These are phyloP conservation scores for Leucocoprinus birnbaumii DNA, from an alignment of 768 basidiomycete species.

Conservation along the genomic window DNA sequence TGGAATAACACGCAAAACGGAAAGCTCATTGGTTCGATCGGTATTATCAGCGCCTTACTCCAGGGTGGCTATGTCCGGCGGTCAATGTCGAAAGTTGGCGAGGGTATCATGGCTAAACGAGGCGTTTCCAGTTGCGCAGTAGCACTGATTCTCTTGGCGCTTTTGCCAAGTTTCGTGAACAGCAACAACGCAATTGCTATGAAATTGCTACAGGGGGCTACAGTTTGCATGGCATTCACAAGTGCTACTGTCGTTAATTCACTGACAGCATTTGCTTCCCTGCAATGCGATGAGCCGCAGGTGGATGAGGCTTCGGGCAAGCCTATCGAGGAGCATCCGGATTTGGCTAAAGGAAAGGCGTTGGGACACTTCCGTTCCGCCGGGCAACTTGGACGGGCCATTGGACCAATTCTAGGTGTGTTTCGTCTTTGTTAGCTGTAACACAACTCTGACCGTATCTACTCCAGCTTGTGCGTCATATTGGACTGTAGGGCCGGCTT, in stretches of 20 bases:
- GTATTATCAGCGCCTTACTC: slow-evolving; percentile 83
- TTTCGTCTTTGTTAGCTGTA: background rate
- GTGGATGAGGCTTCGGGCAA: slow-evolving; percentile 58
- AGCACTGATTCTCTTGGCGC: slow-evolving; percentile 68
- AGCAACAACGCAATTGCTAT: slow-evolving; percentile 42
- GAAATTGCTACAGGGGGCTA: slow-evolving; percentile 62
- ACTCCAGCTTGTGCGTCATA: slow-evolving; percentile 76
- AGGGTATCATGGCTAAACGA: slow-evolving; percentile 78
- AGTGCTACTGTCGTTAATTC: slow-evolving; percentile 94
- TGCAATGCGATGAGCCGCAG: slow-evolving; percentile 80
- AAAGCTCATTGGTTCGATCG: slow-evolving; percentile 80
- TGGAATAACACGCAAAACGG: slow-evolving; percentile 92
- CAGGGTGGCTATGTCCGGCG: slow-evolving; percentile 96
- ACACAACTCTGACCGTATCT: slow-evolving; percentile 13
- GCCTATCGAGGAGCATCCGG: slow-evolving; percentile 50
- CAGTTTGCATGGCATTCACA: slow-evolving; percentile 88
- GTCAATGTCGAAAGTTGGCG: slow-evolving; percentile 68
- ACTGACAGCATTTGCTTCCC: slow-evolving; percentile 85
- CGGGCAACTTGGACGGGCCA: slow-evolving; percentile 92
- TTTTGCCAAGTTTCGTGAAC: slow-evolving; percentile 57
- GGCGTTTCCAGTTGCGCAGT: slow-evolving; percentile 74
- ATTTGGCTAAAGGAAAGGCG: slow-evolving; percentile 81
- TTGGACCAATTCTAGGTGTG: slow-evolving; percentile 88
- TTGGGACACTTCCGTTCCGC: slow-evolving; percentile 85
- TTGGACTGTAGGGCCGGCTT: slow-evolving; percentile 83